phyloP scores from a whole-genome alignment of 495 filamentous ascomycete genomes.

The Xeromyces bisporus region DNA sequence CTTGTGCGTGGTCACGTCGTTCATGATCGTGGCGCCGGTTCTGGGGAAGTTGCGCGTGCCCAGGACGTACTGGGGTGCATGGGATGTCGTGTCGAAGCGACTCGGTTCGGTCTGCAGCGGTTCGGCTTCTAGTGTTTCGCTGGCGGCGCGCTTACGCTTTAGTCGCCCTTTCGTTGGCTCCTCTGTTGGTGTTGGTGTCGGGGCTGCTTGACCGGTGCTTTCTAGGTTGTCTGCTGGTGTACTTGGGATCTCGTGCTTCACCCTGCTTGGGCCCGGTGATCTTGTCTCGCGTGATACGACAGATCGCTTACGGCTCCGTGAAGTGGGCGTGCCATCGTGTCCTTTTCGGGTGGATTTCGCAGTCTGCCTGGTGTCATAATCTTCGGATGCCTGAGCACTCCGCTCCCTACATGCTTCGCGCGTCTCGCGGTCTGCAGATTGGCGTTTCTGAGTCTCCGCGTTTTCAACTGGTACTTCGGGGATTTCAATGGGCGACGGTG shows the following conservation, averaged over 20 bases:
- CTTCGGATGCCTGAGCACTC: slow-evolving; percentile 6
- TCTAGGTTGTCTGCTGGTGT: slow-evolving; percentile 16
- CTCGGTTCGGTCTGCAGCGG: slow-evolving; percentile 13
- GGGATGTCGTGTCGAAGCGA: slow-evolving; percentile 20
- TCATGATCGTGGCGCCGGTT: slow-evolving; percentile 61
- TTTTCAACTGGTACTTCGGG: slow-evolving; percentile 20
- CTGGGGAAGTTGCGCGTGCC: slow-evolving; percentile 64
- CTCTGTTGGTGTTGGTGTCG: slow-evolving; percentile 15
- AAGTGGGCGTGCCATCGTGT: slow-evolving; percentile 34
- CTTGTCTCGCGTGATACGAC: slow-evolving; percentile 40
- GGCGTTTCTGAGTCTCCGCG: slow-evolving; percentile 9
- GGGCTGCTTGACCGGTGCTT: slow-evolving; percentile 14
- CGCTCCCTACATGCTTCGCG: slow-evolving; percentile 5
- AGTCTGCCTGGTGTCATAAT: slow-evolving; percentile 9
- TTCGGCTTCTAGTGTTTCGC: slow-evolving; percentile 20
- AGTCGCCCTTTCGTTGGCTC: slow-evolving; percentile 14
- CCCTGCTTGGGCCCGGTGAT: slow-evolving; percentile 28
- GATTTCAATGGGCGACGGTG: slow-evolving; percentile 22
- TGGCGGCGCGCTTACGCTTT: slow-evolving; percentile 25
- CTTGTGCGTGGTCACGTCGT: slow-evolving; percentile 70
- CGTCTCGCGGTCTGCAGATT: slow-evolving; percentile 10
- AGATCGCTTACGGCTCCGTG: slow-evolving; percentile 42
- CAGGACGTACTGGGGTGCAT: slow-evolving; percentile 33
- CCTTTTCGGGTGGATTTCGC: slow-evolving; percentile 14
- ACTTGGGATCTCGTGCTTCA: slow-evolving; percentile 45